Evolutionary conservation across 1,284 basidiomycete genomes (phyloP).

Genomic region (Boletus semigastroideus): DNA sequence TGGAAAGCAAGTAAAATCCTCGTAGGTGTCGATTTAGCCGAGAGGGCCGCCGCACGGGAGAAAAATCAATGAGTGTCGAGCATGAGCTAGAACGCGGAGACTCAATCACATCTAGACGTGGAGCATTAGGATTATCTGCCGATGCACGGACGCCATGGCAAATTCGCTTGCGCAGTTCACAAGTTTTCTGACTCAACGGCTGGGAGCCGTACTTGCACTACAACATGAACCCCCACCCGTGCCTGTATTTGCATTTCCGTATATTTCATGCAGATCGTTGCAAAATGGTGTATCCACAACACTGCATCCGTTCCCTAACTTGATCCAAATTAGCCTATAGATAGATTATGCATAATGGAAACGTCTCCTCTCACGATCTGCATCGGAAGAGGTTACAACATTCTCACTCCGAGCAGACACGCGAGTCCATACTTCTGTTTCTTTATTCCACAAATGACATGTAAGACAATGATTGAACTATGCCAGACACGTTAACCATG

Average conservation of each 20-base stretch:
- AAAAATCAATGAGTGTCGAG: constrained; percentile 30
- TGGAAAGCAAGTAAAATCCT: constrained; percentile 98
- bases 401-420: background rate
- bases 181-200: background rate
- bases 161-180: constrained; percentile 10
- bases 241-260: constrained; percentile 4
- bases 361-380: background rate
- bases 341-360: constrained; percentile 22
- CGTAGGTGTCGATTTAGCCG: constrained; percentile 86
- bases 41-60: constrained; percentile 70
- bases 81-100: background rate
- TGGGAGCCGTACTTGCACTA: constrained; percentile 2
- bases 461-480: constrained; percentile 14
- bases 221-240: constrained; percentile 5
- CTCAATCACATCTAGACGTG: constrained; percentile 16
- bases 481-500: background rate
- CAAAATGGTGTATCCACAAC: constrained; percentile 15
- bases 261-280: constrained; percentile 5
- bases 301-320: constrained; percentile 7
- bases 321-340: constrained; percentile 14
- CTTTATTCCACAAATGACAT: background rate
- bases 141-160: constrained; percentile 6
- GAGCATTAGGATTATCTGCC: constrained; percentile 9
- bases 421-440: constrained; percentile 12
- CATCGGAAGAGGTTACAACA: background rate